Evolutionary conservation across 768 basidiomycete genomes (phyloP).

Genomic region (Paxillus rubicundulus): DNA sequence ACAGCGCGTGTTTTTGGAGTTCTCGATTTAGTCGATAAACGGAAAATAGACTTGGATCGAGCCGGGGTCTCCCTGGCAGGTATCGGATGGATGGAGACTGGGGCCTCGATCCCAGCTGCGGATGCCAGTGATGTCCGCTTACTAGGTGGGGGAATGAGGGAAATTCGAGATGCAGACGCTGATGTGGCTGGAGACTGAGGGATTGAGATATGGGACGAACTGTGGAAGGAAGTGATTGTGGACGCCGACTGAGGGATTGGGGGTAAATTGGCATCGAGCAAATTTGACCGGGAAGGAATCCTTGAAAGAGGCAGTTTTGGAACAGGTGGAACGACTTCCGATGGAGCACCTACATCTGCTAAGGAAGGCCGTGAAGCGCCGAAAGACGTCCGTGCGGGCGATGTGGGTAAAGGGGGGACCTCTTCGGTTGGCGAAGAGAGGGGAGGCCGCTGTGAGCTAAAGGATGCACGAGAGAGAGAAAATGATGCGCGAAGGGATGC

Average conservation of each 20-base stretch:
- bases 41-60: constrained; percentile 32
- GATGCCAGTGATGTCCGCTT: constrained; percentile 31
- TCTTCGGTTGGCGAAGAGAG: constrained; percentile 20
- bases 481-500: constrained; percentile 31
- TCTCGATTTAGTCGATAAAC: constrained; percentile 26
- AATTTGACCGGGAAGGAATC: constrained; percentile 21
- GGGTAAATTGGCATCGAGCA: constrained; percentile 13
- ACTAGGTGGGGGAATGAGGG: constrained; percentile 21
- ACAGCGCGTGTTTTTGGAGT: constrained; percentile 13
- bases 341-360: neutral
- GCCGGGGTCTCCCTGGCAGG: neutral
- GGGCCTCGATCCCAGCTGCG: constrained; percentile 19
- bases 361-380: constrained; percentile 1
- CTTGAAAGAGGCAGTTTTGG: constrained; percentile 16
- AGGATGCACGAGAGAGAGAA: constrained; percentile 28
- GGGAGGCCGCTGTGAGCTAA: constrained; percentile 26
- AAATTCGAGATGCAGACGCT: constrained; percentile 20
- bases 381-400: constrained; percentile 20
- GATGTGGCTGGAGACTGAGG: constrained; percentile 5
- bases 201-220: constrained; percentile 21
- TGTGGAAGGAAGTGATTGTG: constrained; percentile 24
- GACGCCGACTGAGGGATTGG: constrained; percentile 31
- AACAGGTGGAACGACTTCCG: constrained; percentile 1
- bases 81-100: constrained; percentile 2
- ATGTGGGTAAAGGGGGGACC: constrained; percentile 26